Evolutionary conservation across 345 rosid species (phyloP), one percentile per base, ranked within the genome.

Genomic region (Gynandropsis gynandra): DNA sequence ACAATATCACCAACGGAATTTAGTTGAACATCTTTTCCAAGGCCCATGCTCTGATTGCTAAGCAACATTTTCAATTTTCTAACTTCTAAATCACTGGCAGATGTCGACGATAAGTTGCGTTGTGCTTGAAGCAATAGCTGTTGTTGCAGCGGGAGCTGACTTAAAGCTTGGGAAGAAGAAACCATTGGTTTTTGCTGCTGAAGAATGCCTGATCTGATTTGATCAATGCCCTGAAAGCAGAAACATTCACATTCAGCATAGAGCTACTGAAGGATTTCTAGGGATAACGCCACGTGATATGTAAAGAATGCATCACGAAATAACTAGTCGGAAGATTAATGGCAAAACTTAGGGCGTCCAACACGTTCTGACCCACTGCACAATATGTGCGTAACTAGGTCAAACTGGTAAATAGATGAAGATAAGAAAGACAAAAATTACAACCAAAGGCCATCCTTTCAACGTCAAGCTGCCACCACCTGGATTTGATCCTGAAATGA

Each of bases 361-460:
- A 13, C 15, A 8, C 9, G 15, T 10, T 37, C 9, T 13, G 15
- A 37, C 15, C 41, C 9, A 24, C 2, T 2, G 29, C 29, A 24
- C 29, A 24, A 5, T 24, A n/a, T 24, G 29, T 24, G 5, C 29
- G n/a, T n/a, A n/a, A n/a, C n/a, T n/a, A n/a, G n/a, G n/a, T n/a
- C n/a, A n/a, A n/a, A n/a, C n/a, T n/a, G n/a, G n/a, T n/a, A n/a
- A n/a, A n/a, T n/a, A n/a, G n/a, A 20, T 29, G 31, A 32, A 50
- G 19, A 52, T 18, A 35, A 32, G 34, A 21, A 24, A 50, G 17
- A 51, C 4, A 31, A 35, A 45, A 59, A 80, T 56, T 64, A 81
- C 88, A 0, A 83, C 68, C 46, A 81, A 64, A 52, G 88, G 88
- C 88, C 83, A 78, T 57, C 88, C 83, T 67, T 78, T 78, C 72